These are phyloP conservation scores for Rhynchospora pubera DNA, from an alignment of 176 grass and related monocot genomes.

Conservation along the genomic window DNA sequence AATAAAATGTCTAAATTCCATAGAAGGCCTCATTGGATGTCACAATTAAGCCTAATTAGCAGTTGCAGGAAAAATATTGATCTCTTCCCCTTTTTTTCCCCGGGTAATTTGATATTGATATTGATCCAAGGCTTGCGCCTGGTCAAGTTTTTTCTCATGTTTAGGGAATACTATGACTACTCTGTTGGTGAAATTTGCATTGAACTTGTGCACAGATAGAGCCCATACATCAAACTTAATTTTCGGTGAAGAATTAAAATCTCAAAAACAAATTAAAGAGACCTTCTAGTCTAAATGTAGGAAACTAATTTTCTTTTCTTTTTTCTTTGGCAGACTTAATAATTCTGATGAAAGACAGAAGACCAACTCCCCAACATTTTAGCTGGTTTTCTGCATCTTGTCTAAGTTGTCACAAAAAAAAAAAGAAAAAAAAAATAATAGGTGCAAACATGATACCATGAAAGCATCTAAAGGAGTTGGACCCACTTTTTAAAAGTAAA, in stretches of 20 bases:
- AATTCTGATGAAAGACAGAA: too few species aligned
- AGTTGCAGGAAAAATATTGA: neutral
- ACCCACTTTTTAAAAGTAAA: neutral
- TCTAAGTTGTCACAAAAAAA: neutral
- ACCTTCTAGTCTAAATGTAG: neutral
- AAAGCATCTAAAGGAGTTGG: constrained; percentile 9
- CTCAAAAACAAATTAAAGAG: neutral
- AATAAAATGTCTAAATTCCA: neutral
- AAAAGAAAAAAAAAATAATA: neutral
- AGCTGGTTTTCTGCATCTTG: neutral
- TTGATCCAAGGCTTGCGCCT: neutral
- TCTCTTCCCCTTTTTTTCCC: neutral
- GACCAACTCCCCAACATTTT: too few species aligned
- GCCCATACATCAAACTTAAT: neutral
- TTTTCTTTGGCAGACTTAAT: too few species aligned
- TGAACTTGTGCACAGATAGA: neutral
- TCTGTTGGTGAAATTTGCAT: neutral
- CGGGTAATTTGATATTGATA: neutral
- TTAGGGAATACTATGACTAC: neutral
- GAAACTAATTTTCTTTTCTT: neutral
- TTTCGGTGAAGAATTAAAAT: neutral
- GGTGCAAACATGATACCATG: constrained; percentile 12
- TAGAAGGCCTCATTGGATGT: neutral
- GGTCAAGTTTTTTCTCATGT: neutral
- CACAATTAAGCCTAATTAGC: neutral